Evolutionary conservation across 73 alveolate genomes (phyloP), one percentile per base, ranked within the genome.

Genomic region (Paraurostyla sp.): DNA sequence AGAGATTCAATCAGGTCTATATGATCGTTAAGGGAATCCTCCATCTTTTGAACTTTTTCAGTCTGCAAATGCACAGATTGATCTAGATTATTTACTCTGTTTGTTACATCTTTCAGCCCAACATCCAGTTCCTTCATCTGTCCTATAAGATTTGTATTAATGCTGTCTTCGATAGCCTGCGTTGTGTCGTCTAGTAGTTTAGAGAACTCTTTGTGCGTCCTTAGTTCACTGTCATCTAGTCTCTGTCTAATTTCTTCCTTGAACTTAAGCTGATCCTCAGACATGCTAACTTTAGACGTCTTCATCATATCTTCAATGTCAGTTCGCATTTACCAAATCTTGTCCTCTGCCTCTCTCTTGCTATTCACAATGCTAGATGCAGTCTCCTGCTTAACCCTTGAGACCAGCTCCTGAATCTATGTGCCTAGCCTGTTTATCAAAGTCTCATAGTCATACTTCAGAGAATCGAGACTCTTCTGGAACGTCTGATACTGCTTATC

Each of bases 1-100:
- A 78, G 63, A 3, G 80, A 43, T 52, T 78, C 89, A 9, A 78
- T 78, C 57, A 78, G 29, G 52, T 78, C 89, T 20, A 78, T 78
- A 35, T 78, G 89, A 52, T 78, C 89, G 22, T 78, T 54, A 32
- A 54, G 29, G 7, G 89, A 36, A 35, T 50, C 78, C 29, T 78
- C 89, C 7, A 78, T 52, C 35, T 54, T 78, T 20, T 78, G 49
- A 4, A 51, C 60, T 45, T 78, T 78, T 22, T 78, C 89, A 1
- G 89, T 54, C 32, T 46, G 27, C 30, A 78, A 25, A 22, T 52
- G 60, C 6, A 40, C 78, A 4, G 63, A 56, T 20, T 46, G 22
- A 40, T 78, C 89, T 7, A 51, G 41, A 13, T 50, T 40, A 35
- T 78, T 49, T 7, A 59, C 80, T 25, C 89, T 29, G 62, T 51